Conservation (phyloP, 2,329 filamentous ascomycete species). For the Aspergillus tanneri region DNA sequence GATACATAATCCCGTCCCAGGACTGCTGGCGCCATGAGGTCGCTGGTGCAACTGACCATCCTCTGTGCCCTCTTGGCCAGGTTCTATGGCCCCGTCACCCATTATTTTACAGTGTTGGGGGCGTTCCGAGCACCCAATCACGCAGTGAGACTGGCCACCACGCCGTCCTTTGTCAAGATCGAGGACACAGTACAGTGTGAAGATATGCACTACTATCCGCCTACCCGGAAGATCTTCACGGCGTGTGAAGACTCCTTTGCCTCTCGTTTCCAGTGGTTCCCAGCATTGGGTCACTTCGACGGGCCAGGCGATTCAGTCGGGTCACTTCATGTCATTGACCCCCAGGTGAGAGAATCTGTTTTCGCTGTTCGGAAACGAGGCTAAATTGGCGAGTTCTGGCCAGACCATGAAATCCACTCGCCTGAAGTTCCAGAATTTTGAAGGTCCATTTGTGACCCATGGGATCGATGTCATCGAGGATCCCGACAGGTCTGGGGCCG, state of each 20-base stretch:
- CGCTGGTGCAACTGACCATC: slow-evolving; percentile 21
- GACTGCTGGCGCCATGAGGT: slow-evolving; percentile 19
- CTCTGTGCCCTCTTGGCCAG: slow-evolving; percentile 21
- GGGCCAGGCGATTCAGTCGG: slow-evolving; percentile 33
- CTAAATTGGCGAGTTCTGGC: background rate
- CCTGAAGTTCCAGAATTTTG: slow-evolving; percentile 53
- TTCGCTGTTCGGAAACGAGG: background rate
- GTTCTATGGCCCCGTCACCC: slow-evolving; percentile 20
- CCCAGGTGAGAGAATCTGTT: slow-evolving; percentile 43
- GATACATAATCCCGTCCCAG: too few relatives aligned
- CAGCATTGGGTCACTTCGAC: slow-evolving; percentile 45
- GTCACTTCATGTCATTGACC: slow-evolving; percentile 53
- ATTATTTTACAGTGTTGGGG: slow-evolving; percentile 24
- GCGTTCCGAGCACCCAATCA: slow-evolving; percentile 22
- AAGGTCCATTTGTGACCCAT: slow-evolving; percentile 57
- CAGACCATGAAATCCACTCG: slow-evolving; percentile 50
- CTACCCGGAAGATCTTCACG: slow-evolving; percentile 53
- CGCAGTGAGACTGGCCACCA: slow-evolving; percentile 28
- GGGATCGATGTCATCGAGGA: slow-evolving; percentile 61
- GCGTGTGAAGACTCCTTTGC: slow-evolving; percentile 53
- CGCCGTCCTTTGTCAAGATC: slow-evolving; percentile 43
- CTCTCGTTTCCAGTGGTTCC: slow-evolving; percentile 55
- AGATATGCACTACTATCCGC: slow-evolving; percentile 57
- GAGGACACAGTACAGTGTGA: slow-evolving; percentile 58
- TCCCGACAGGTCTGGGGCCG: slow-evolving; percentile 40